Evolutionary conservation across 106 monocot genomes (phyloP), one percentile per base, ranked within the genome.

Genomic region (Alisma plantagoaquatica): DNA sequence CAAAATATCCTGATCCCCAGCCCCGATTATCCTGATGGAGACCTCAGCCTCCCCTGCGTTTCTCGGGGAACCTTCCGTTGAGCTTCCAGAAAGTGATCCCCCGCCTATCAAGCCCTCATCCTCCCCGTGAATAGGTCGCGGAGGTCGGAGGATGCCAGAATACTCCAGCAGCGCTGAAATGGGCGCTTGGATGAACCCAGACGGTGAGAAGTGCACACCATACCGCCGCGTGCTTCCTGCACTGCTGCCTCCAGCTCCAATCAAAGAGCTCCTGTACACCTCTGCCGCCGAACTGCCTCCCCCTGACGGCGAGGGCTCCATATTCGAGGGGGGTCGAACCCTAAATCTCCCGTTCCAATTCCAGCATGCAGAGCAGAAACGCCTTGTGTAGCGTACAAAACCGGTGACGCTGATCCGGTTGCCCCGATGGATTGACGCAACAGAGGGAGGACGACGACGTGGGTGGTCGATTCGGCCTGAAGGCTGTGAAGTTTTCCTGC

Each of bases 151-250:
- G 57, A 91, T 64, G 1, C 85, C 85, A 23, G 85, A 73, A 49
- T 91, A 85, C 69, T 91, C 91, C 23, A 91, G 32, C 3, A 91
- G 61, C 15, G 85, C 75, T 5, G 85, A 64, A 31, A 91, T 52
- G 27, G 78, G 91, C 44, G 81, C 73, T 67, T 75, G 91, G 49
- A 91, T 58, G 61, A 91, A 72, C 33, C 61, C 75, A 12, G 85
- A 75, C 6, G 85, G 59, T 2, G 78, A 91, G 33, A 81, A 81
- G 57, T 64, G 77, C 33, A 72, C 33, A 1, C 65, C 71, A 50
- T 81, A 84, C 43, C 80, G 31, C 66, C 80, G 58, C n/a, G n/a
- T n/a, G 19, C 64, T 56, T 10, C 33, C 35, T 4, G 47, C 50
- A 10, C 20, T 46, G 20, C 33, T 25, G 12, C 65, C 59, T 22